Base-by-base conservation (phyloP, 306 rosid species). In the Gynostemma pentaphyllum region DNA sequence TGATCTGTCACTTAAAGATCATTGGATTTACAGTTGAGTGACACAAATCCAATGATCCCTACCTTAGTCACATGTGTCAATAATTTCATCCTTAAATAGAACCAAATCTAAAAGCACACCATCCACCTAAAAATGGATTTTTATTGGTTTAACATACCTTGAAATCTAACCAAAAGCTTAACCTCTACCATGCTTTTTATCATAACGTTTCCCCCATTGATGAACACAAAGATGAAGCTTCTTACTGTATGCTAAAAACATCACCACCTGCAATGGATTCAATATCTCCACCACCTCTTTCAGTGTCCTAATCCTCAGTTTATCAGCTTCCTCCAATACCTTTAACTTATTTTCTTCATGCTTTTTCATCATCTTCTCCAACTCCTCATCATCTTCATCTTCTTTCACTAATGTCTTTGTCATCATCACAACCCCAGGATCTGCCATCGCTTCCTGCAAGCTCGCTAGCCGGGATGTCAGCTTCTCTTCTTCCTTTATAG, bases 191-290 rank as follows among this genome's bases (percentile, higher is more conserved):
- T 14, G 59, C 59, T 21, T 26, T 10, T n/a, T 44, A 18, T 78
- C 83, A 49, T 69, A 70, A 55, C 21, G 53, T 46, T 72, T 70
- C 2, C 81, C 71, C 81, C 81, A 67, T 22, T 67, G 30, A 27
- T 71, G 81, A 21, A 73, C 51, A 11, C 74, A 62, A 0, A 80
- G 65, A 34, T 72, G 79, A 32, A 73, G 77, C 79, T 76, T 73
- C 75, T 70, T 76, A 32, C 81, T 61, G 7, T 45, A 37, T 5
- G 70, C 72, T 41, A 75, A 21, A 18, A 73, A 70, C 15, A 30
- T 70, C 27, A 69, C 69, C 1, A 66, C 75, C 36, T 75, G 76
- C 30, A 40, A 26, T 5, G 76, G 74, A 2, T 37, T 66, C 29
- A 78, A 12, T 22, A 78, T 67, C 37, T 24, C 69, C 2, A 74